These are phyloP conservation scores for Morella rubra DNA, from an alignment of 306 rosid genomes.

Conservation along the genomic window DNA sequence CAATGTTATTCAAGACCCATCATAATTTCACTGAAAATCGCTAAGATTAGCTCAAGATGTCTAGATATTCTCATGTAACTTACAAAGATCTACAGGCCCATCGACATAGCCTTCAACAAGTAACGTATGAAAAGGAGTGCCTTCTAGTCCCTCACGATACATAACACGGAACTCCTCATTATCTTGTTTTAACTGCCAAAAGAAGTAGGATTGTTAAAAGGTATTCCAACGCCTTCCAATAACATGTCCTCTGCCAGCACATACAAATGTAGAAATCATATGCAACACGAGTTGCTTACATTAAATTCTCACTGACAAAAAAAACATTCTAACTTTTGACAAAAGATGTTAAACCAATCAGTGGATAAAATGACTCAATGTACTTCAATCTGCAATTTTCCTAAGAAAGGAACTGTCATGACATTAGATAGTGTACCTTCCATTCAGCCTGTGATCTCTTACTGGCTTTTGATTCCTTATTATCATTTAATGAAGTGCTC, in stretches of 20 bases:
- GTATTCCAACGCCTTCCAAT: slow-evolving; percentile 3
- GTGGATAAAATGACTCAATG: slow-evolving; percentile 13
- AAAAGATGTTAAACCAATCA: slow-evolving; percentile 2
- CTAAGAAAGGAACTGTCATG: slow-evolving; percentile 1
- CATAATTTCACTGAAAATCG: slow-evolving; percentile 9
- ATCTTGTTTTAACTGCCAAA: slow-evolving; percentile 85
- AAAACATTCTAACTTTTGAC: background rate
- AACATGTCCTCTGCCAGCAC: slow-evolving; percentile 4
- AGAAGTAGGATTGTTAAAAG: slow-evolving; percentile 23
- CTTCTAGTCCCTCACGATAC: slow-evolving; percentile 87
- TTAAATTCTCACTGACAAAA: slow-evolving; percentile 12
- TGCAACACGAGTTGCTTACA: background rate
- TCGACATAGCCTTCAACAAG: slow-evolving; percentile 92
- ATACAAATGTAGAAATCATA: slow-evolving; percentile 19
- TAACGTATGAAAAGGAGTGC: slow-evolving; percentile 83
- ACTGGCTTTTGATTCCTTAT: slow-evolving; percentile 28
- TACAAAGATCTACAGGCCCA: slow-evolving; percentile 82
- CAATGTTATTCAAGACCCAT: background rate
- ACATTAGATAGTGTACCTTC: slow-evolving; percentile 58
- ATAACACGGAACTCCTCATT: slow-evolving; percentile 87
- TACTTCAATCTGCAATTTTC: background rate
- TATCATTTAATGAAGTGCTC: slow-evolving; percentile 55
- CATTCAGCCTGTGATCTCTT: slow-evolving; percentile 55
- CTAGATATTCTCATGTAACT: slow-evolving; percentile 38
- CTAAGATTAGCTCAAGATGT: slow-evolving; percentile 8